phyloP scores from a whole-genome alignment of 2,329 filamentous ascomycete genomes.

The Fusarium napiforme region DNA sequence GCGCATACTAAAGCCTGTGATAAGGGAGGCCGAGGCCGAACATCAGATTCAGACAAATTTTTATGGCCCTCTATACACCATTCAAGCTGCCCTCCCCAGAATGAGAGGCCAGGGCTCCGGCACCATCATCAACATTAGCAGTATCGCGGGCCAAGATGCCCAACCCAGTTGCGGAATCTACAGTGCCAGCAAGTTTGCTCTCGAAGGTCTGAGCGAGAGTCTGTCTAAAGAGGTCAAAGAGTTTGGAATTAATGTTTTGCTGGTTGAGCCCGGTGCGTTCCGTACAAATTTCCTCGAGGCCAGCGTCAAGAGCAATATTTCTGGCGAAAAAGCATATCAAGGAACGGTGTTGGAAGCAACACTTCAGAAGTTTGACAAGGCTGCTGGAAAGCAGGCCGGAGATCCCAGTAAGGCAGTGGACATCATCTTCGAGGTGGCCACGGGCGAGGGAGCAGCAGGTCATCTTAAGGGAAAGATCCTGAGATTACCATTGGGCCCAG shows the following conservation, averaged over 20 bases:
- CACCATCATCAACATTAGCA: conserved; percentile 59
- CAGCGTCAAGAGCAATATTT: conserved; percentile 35
- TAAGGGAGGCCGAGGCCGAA: conserved; percentile 52
- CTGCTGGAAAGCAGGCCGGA: conserved; percentile 51
- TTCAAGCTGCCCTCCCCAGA: conserved; percentile 58
- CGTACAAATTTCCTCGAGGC: conserved; percentile 58
- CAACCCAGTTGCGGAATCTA: conserved; percentile 56
- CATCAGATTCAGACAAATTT: conserved; percentile 60
- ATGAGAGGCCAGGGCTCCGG: conserved; percentile 56
- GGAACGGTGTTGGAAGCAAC: conserved; percentile 42
- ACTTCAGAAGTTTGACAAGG: conserved; percentile 39
- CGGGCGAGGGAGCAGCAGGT: conserved; percentile 44
- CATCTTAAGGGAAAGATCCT: conserved; percentile 46
- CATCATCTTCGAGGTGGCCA: conserved; percentile 52
- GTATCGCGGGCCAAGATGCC: conserved; percentile 55
- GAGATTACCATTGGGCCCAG: conserved; percentile 51
- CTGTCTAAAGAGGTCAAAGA: conserved; percentile 56
- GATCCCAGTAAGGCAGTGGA: conserved; percentile 53
- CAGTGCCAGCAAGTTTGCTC: conserved; percentile 57
- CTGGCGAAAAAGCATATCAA: conserved; percentile 43
- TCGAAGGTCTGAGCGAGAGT: conserved; percentile 55
- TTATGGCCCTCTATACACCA: conserved; percentile 60
- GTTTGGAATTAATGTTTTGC: conserved; percentile 56
- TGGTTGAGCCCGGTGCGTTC: conserved; percentile 62
- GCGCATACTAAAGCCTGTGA: conserved; percentile 2